Conservation (phyloP, 805 yeast genomes). For the Cyberlindnera xishuangbannaensis region DNA sequence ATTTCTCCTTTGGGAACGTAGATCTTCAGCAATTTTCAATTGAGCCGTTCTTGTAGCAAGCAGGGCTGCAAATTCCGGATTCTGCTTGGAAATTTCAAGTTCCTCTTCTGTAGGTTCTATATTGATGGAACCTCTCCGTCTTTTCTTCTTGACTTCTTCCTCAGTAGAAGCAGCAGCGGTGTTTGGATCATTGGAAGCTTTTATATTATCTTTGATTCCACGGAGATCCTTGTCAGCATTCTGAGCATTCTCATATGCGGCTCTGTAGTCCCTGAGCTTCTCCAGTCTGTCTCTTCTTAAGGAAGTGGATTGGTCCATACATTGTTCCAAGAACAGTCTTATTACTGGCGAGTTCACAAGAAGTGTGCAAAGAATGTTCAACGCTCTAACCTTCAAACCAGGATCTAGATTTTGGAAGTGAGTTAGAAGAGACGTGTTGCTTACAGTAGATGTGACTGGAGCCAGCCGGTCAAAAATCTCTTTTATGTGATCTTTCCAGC, state of each 20-base stretch:
- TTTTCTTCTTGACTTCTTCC: constrained; percentile 19
- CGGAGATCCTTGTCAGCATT: constrained; percentile 36
- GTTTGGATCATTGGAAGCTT: constrained; percentile 15
- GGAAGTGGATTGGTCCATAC: constrained; percentile 56
- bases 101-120: constrained; percentile 38
- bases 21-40: constrained; percentile 34
- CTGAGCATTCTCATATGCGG: constrained; percentile 45
- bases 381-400: constrained; percentile 47
- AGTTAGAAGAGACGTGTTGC: constrained; percentile 40
- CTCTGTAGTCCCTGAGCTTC: constrained; percentile 52
- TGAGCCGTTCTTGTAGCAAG: constrained; percentile 41
- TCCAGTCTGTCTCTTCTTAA: constrained; percentile 66
- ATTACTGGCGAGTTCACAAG: constrained; percentile 53
- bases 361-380: constrained; percentile 61
- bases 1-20: constrained; percentile 42
- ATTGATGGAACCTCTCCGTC: constrained; percentile 28
- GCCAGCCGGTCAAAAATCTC: constrained; percentile 50
- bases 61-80: constrained; percentile 38
- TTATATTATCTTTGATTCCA: constrained; percentile 23
- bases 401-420: constrained; percentile 55
- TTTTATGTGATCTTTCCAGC: constrained; percentile 43
- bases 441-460: constrained; percentile 46
- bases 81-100: constrained; percentile 28
- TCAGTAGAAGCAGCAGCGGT: constrained; percentile 8
- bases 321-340: constrained; percentile 58